A percentile compares a stretch with the other conserved stretches of the same genome.
Evolutionary conservation across 2,329 filamentous ascomycete species (phyloP).

Genomic region (Neophaeococcomyces aloes): DNA sequence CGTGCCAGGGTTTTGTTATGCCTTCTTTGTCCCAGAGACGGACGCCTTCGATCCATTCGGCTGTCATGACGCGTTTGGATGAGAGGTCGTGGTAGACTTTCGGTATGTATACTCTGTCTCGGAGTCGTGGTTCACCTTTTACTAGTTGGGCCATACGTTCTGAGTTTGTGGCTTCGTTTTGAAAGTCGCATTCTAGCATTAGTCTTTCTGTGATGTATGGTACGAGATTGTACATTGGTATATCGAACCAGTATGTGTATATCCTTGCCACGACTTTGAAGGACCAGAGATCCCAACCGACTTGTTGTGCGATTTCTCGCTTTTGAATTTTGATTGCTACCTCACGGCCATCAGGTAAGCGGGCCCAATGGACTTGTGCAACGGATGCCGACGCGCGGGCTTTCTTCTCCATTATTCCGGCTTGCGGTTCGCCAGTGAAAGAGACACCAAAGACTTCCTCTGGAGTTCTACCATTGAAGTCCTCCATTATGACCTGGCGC

Average conservation of each 20-base stretch:
- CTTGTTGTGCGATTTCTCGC: conserved; percentile 79
- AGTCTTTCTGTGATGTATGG: conserved; percentile 91
- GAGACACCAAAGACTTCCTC: conserved; percentile 91
- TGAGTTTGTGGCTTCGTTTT: conserved; percentile 81
- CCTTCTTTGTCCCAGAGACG: conserved; percentile 84
- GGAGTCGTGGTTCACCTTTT: conserved; percentile 61
- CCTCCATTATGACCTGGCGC: conserved; percentile 72
- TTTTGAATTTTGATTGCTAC: conserved; percentile 97
- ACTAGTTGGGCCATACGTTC: conserved; percentile 73
- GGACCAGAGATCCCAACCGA: conserved; percentile 90
- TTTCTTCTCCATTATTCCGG: conserved; percentile 59
- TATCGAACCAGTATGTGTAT: conserved; percentile 79
- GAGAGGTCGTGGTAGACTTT: conserved; percentile 72
- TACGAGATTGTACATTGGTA: conserved; percentile 84
- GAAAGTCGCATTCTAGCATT: conserved; percentile 85
- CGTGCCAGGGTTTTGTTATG: conserved; percentile 66
- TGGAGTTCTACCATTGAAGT: conserved; percentile 71
- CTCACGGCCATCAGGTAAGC: conserved; percentile 73
- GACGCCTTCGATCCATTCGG: conserved; percentile 95
- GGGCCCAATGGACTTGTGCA: conserved; percentile 93
- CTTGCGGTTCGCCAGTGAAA: conserved; percentile 56
- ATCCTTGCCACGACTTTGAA: conserved; percentile 78
- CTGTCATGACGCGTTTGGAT: conserved; percentile 75
- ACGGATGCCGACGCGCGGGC: conserved; percentile 74
- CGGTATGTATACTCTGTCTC: conserved; percentile 77